Base-by-base conservation (phyloP, 148 eudicot genomes). In the Pharnaceum exiguum region DNA sequence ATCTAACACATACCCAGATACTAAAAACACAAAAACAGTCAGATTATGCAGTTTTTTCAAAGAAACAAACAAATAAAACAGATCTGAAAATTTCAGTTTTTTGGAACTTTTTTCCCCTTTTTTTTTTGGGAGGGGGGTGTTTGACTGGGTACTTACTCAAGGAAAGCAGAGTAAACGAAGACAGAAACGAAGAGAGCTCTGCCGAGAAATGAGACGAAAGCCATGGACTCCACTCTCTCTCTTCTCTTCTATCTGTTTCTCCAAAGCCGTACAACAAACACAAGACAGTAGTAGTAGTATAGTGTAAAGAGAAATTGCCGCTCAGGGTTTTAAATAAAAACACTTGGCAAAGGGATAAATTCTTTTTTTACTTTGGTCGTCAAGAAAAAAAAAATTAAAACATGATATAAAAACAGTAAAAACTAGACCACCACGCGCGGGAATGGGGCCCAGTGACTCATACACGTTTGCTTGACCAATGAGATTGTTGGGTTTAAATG, bases 161-260 rank as follows among this genome's bases (percentile, higher is more conserved):
- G 97, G 70, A 79, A 90, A 32, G 90, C 94, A 38, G 97, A 79
- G 46, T 86, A 84, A 18, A 82, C 39, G 79, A 90, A 90, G 46
- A 83, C 79, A 17, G 94, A 83, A 28, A 71, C 90, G 50, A 89
- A 89, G 24, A 90, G 75, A 16, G 86, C 60, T 71, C 97, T 74
- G 12, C 97, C 95, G 23, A 79, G 70, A 59, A 89, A 86, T 10
- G 94, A 79, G 0, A 77, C 8, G 51, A 86, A 79, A 45, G 81
- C 84, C 96, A 89, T 89, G 57, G 77, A 33, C 60, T 48, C 17
- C 18, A 62, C 51, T 66, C 63, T 62, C 70, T 65, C 68, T 58
- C 57, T 45, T 56, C 51, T 33, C 50, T 17, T 45, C 19, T 63
- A 57, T 54, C 60, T 55, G 61, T 55, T 46, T 64, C 38, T 35